Evolutionary conservation across 345 rosid genomes (phyloP).

Genomic region (Eucalyptus caleyi): DNA sequence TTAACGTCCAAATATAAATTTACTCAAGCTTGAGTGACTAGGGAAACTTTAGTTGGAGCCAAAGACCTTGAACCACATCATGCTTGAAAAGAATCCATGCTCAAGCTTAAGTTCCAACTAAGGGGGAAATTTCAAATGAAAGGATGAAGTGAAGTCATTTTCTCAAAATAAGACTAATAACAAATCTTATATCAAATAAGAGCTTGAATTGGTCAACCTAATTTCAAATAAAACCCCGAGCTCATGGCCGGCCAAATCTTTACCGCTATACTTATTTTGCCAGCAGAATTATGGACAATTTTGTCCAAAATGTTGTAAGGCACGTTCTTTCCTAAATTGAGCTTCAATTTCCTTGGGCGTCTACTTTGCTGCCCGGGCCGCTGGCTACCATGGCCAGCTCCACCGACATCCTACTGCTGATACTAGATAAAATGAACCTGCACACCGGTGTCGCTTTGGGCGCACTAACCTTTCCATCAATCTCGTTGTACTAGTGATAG

Average conservation of each 20-base stretch:
- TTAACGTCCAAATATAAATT: background rate
- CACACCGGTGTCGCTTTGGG: constrained; percentile 42
- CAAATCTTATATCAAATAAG: background rate
- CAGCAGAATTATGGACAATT: background rate
- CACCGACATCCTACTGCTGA: constrained; percentile 9
- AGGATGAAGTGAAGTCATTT: background rate
- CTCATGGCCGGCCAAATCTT: background rate
- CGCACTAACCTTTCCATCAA: constrained; percentile 19
- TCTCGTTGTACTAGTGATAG: constrained; percentile 21
- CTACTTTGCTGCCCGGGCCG: constrained; percentile 29
- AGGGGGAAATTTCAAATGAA: background rate
- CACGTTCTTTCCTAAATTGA: background rate
- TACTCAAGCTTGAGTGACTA: background rate
- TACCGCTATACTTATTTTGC: background rate
- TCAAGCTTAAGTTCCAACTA: background rate
- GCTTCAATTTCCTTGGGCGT: constrained; percentile 17
- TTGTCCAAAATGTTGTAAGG: background rate
- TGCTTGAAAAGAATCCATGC: background rate
- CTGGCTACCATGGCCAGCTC: constrained; percentile 18
- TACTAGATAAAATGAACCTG: constrained; percentile 42
- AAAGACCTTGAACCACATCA: background rate
- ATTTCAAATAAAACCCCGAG: background rate
- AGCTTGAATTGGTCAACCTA: background rate
- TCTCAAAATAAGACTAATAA: background rate
- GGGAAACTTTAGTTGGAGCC: background rate